Evolutionary conservation across 1,284 basidiomycete species (phyloP), one percentile per base, ranked within the genome.

Genomic region (Cutaneotrichosporon cavernicola): DNA sequence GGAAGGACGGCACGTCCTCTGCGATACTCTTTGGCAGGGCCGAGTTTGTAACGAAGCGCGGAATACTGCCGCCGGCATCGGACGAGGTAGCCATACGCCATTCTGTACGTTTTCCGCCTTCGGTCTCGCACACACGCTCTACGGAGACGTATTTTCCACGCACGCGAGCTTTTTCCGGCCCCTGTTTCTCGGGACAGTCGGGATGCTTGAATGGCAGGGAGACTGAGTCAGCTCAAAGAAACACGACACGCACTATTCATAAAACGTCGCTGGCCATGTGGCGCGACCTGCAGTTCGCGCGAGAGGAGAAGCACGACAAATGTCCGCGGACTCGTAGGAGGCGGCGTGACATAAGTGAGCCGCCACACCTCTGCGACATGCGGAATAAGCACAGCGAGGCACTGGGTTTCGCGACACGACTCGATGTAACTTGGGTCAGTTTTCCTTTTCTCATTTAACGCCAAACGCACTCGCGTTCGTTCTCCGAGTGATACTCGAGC

Each of bases 301-400:
- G 70, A 74, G 5, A 78, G 63, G 0, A 81, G 67, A 1, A 81
- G 70, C 30, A 78, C 69, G 26, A 81, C 72, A 53, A 81, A 81
- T 1, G 78, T 80, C 5, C 79, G 69, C 8, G 79, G 79, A 34
- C 65, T 75, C 1, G 78, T 76, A 0, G 79, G 79, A 1, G 75
- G 65, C 2, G 79, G 79, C n/a, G 77, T 79, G 9, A 73, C 71
- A 63, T 76, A 81, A 0, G 78, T 79, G 62, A 78, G 61, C 14
- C 76, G 65, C 79, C 79, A 81, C 16, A 81, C 73, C 68, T 81
- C 78, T 0, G 79, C 79, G 7, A 76, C 70, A 46, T 76, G 73
- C 16, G 72, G 71, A 56, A 72, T 63, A 50, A 75, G 74, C 11
- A 79, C 73, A 32, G 78, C 69, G n/a, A 81, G 66, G 52, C 76